These are phyloP conservation scores for Chaetothyriales sp. DNA, from an alignment of 2,329 filamentous ascomycete genomes.

Conservation along the genomic window DNA sequence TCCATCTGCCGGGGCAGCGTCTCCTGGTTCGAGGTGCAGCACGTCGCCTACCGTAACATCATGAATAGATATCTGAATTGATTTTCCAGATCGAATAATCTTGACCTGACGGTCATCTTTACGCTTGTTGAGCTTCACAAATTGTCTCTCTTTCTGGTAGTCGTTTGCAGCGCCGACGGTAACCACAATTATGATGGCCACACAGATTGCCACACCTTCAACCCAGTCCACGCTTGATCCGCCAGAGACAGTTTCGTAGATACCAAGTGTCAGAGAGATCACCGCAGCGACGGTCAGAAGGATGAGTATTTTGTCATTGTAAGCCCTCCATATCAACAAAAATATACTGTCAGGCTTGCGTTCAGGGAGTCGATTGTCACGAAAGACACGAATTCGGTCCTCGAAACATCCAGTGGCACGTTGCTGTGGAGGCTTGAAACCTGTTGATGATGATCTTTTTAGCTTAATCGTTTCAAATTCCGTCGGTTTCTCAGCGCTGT, in stretches of 20 bases:
- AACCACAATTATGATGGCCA: conserved; percentile 52
- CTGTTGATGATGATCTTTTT: conserved; percentile 3
- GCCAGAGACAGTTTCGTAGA: conserved; percentile 51
- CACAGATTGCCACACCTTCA: conserved; percentile 53
- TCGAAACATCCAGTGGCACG: conserved; percentile 27
- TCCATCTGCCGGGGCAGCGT: conserved; percentile 58
- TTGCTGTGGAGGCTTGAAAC: conserved; percentile 20
- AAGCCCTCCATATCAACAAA: conserved; percentile 52
- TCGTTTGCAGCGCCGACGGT: conserved; percentile 51
- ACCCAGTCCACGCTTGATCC: conserved; percentile 47
- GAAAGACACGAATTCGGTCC: conserved; percentile 48
- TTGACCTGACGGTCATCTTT: conserved; percentile 54
- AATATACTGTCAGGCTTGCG: conserved; percentile 50
- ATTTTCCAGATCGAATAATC: conserved; percentile 53
- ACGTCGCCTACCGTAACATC: conserved; percentile 59
- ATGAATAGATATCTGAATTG: conserved; percentile 48
- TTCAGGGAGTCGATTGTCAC: conserved; percentile 48
- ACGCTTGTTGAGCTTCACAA: conserved; percentile 44
- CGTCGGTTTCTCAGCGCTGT: conserved; percentile 4
- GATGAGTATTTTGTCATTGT: conserved; percentile 62
- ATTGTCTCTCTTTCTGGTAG: conserved; percentile 55
- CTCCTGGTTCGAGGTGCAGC: conserved; percentile 54
- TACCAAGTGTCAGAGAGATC: conserved; percentile 53
- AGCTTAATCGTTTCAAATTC: conserved; percentile 8
- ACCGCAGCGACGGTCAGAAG: conserved; percentile 54